Conservation (phyloP, 2,329 filamentous ascomycete species). For the Pyrenochaeta sp. region DNA sequence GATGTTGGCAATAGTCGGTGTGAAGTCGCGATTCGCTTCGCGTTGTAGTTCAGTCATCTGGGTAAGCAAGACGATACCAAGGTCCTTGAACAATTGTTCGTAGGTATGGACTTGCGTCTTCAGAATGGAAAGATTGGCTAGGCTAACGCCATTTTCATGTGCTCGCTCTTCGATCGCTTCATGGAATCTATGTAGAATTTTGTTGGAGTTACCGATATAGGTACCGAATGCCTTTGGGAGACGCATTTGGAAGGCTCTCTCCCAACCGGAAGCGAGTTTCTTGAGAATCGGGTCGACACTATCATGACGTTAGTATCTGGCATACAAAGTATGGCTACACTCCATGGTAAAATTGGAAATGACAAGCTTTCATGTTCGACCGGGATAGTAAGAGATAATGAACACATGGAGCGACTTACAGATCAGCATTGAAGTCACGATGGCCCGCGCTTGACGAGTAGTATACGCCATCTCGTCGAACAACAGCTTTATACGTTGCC, state of each 20-base stretch:
- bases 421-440: conserved; percentile 53
- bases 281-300: conserved; percentile 49
- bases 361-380: conserved; percentile 1
- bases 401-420: not conserved
- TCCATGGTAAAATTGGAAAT: not conserved
- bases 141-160: conserved; percentile 48
- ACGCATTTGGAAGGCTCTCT: conserved; percentile 53
- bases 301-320: not conserved
- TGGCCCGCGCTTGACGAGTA: conserved; percentile 45
- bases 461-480: conserved; percentile 60
- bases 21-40: conserved; percentile 64
- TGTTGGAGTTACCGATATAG: conserved; percentile 45
- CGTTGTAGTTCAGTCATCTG: conserved; percentile 58
- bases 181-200: conserved; percentile 54
- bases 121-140: conserved; percentile 53
- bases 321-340: not conserved
- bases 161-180: conserved; percentile 52
- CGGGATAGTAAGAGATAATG: conserved; percentile 22
- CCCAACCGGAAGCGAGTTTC: conserved; percentile 54
- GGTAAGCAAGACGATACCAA: conserved; percentile 43
- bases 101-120: conserved; percentile 54
- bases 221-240: conserved; percentile 52
- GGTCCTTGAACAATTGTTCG: conserved; percentile 51
- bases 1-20: conserved; percentile 54
- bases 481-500: conserved; percentile 66